These are phyloP conservation scores for Ogataea dorogensis DNA, from an alignment of 805 yeast genomes.

Conservation along the genomic window DNA sequence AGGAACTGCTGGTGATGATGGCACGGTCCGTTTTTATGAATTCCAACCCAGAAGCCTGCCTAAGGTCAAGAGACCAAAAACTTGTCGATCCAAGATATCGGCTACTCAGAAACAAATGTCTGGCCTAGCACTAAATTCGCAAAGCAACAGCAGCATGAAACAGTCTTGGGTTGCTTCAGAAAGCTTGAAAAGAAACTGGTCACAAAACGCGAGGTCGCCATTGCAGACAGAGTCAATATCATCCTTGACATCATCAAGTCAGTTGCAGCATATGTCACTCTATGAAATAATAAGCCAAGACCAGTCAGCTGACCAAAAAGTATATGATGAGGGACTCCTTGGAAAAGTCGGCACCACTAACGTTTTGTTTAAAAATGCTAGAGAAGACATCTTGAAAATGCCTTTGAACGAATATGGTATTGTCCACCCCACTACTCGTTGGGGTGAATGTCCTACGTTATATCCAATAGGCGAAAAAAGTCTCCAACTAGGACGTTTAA, in stretches of 20 bases:
- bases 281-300: constrained; percentile 30
- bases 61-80: constrained; percentile 28
- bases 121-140: constrained; percentile 15
- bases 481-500: constrained; percentile 33
- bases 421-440: constrained; percentile 28
- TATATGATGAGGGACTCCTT: not conserved
- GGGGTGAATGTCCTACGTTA: constrained; percentile 30
- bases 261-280: constrained; percentile 24
- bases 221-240: constrained; percentile 30
- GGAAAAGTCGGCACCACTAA: not conserved
- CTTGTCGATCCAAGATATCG: constrained; percentile 8
- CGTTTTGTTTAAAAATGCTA: not conserved
- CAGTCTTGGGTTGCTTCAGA: constrained; percentile 13
- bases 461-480: constrained; percentile 35
- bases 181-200: constrained; percentile 15
- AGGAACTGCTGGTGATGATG: constrained; percentile 58
- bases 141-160: constrained; percentile 9
- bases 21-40: constrained; percentile 51
- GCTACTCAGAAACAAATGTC: constrained; percentile 16
- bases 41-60: constrained; percentile 47
- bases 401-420: constrained; percentile 4
- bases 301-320: constrained; percentile 2
- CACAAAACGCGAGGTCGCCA: constrained; percentile 11
- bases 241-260: constrained; percentile 29
- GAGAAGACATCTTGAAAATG: not conserved